These are phyloP conservation scores for Wickerhamiella parazyma DNA, from an alignment of 805 yeast species.

Conservation along the genomic window DNA sequence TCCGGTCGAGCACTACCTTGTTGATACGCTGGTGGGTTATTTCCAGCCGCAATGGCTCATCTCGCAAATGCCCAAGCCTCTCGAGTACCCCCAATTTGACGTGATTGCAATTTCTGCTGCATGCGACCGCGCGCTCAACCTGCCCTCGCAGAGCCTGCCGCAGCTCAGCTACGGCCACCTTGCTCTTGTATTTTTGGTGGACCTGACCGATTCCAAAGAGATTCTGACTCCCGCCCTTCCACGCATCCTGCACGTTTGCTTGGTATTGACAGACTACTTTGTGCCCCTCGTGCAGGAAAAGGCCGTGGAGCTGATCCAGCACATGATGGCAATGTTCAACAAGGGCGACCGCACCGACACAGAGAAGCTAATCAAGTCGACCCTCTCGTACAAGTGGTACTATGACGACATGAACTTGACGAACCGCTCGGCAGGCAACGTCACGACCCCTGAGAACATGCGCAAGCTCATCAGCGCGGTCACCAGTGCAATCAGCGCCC, in stretches of 20 bases:
- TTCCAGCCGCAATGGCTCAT: conserved; percentile 80
- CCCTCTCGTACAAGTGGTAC: conserved; percentile 46
- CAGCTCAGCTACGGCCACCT: conserved; percentile 79
- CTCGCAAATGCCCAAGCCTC: conserved; percentile 41
- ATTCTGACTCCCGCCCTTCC: conserved; percentile 50
- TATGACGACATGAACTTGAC: conserved; percentile 72
- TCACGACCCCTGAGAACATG: conserved; percentile 78
- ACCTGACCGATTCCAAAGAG: conserved; percentile 54
- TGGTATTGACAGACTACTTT: conserved; percentile 80
- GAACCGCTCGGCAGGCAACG: conserved; percentile 44
- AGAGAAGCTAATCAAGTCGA: background rate
- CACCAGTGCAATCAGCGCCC: conserved; percentile 40
- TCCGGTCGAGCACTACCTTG: conserved; percentile 41
- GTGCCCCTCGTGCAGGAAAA: conserved; percentile 70
- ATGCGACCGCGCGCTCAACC: conserved; percentile 31
- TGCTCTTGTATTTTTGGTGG: conserved; percentile 74
- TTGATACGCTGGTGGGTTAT: conserved; percentile 50
- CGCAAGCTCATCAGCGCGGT: conserved; percentile 48
- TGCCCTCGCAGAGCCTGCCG: conserved; percentile 24
- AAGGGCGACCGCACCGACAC: conserved; percentile 9
- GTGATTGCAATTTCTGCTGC: conserved; percentile 36
- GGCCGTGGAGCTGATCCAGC: conserved; percentile 61
- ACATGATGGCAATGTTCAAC: conserved; percentile 35
- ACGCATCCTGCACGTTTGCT: conserved; percentile 59
- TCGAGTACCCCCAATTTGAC: conserved; percentile 26